These are phyloP conservation scores for Penicillium sp. DNA, from an alignment of 2,329 filamentous ascomycete species.

Conservation along the genomic window DNA sequence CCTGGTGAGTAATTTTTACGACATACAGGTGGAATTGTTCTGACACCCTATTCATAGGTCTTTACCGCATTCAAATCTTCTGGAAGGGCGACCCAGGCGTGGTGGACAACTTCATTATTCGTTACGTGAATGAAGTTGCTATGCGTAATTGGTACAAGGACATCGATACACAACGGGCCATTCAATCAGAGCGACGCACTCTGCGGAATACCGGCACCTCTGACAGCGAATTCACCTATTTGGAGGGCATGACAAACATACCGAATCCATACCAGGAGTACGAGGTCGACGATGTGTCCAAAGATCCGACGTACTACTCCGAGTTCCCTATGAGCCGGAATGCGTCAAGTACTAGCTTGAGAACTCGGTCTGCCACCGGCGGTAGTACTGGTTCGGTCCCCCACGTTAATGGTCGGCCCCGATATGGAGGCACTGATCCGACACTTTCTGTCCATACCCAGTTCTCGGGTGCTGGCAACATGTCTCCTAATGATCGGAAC, in stretches of 20 bases:
- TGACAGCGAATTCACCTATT: slow-evolving; percentile 76
- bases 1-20: slow-evolving; percentile 64
- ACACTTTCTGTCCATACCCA: slow-evolving; percentile 69
- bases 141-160: slow-evolving; percentile 90
- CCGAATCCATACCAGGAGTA: slow-evolving; percentile 78
- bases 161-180: slow-evolving; percentile 70
- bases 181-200: slow-evolving; percentile 54
- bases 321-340: slow-evolving; percentile 63
- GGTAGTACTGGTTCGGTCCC: slow-evolving; percentile 49
- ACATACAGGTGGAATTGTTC: neutral
- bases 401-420: slow-evolving; percentile 53
- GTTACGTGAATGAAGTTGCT: slow-evolving; percentile 84
- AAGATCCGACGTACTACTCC: slow-evolving; percentile 41
- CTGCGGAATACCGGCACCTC: slow-evolving; percentile 57
- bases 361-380: slow-evolving; percentile 72
- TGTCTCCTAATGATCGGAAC: slow-evolving; percentile 62
- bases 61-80: slow-evolving; percentile 94
- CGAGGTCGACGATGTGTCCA: slow-evolving; percentile 50
- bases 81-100: slow-evolving; percentile 97
- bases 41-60: slow-evolving; percentile 55
- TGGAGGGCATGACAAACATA: slow-evolving; percentile 65
- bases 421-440: slow-evolving; percentile 64
- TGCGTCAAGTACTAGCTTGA: slow-evolving; percentile 71
- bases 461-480: slow-evolving; percentile 45
- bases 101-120: slow-evolving; percentile 94